Base-by-base conservation (phyloP, 768 basidiomycete genomes). In the Coprinopsis sp. region DNA sequence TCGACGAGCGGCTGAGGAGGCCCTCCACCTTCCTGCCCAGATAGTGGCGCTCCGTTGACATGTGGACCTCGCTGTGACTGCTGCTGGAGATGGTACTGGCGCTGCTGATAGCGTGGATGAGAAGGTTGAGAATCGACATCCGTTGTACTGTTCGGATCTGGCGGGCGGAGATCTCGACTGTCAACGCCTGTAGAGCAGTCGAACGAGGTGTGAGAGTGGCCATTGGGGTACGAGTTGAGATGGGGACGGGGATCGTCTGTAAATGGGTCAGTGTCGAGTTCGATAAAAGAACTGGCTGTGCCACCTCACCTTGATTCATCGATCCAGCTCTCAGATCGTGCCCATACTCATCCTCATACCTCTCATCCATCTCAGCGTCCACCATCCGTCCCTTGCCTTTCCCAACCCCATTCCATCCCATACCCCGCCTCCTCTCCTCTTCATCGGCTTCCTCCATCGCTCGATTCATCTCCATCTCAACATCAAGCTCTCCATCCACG, bases 401-500 rank as follows among this genome's bases (percentile, higher is more conserved):
- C 10, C 12, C 33, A 12, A 37, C 14, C 22, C 22, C 41, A 18
- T 16, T 29, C 34, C 8, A 21, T 21, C 36, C 50, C 40, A 33
- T 42, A 34, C 33, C 33, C 18, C 33, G 40, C 38, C 10, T 39
- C 45, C 41, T 51, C 50, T 51, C 51, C 45, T 43, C 55, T 33
- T 52, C 40, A 29, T 45, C 37, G 43, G 44, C 28, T 40, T 45
- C 22, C 31, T 37, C 14, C n/a, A n/a, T 46, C 43, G 50, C 47
- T 45, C 13, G 28, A 41, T 50, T 24, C 24, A 14, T 24, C 23
- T 33, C 33, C 16, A 23, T 47, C 3, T 47, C 45, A 21, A 28
- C 55, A 3, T 50, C 52, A 25, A 29, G 50, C 18, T 55, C 65
- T 0, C 28, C 46, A 3, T 55, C 58, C 54, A 51, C 54, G 29